Percentiles rank a stretch among this genome's conserved stretches.
These are phyloP conservation scores for Epicoccum sorghinum DNA, from an alignment of 2,329 filamentous ascomycete genomes.

Conservation along the genomic window DNA sequence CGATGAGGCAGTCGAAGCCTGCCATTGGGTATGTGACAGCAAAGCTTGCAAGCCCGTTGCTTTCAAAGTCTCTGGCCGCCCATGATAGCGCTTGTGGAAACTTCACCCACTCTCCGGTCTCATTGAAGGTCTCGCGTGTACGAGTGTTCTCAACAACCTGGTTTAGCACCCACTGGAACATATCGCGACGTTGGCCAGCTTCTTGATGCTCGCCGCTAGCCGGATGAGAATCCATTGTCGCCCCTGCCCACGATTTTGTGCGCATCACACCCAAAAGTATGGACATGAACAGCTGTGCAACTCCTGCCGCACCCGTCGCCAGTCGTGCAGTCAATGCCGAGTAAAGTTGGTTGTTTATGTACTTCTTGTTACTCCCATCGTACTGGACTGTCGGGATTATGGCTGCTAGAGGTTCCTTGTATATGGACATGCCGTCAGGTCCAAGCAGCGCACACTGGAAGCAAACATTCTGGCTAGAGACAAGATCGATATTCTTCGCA, in stretches of 20 bases:
- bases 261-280: slow-evolving; percentile 34
- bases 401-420: slow-evolving; percentile 36
- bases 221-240: slow-evolving; percentile 12
- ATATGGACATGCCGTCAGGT: slow-evolving; percentile 34
- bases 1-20: slow-evolving; percentile 35
- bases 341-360: slow-evolving; percentile 44
- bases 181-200: slow-evolving; percentile 22
- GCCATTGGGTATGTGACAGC: slow-evolving; percentile 37
- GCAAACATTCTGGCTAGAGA: slow-evolving; percentile 44
- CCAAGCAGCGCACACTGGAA: slow-evolving; percentile 42
- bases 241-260: slow-evolving; percentile 39
- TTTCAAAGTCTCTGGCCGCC: slow-evolving; percentile 34
- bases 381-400: slow-evolving; percentile 39
- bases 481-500: slow-evolving; percentile 28
- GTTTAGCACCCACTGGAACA: slow-evolving; percentile 38
- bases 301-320: slow-evolving; percentile 36
- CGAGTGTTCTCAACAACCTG: slow-evolving; percentile 35
- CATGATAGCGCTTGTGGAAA: slow-evolving; percentile 37
- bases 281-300: slow-evolving; percentile 42
- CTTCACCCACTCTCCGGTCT: slow-evolving; percentile 37
- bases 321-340: slow-evolving; percentile 39
- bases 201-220: slow-evolving; percentile 21
- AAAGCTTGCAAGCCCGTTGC: slow-evolving; percentile 37
- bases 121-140: slow-evolving; percentile 41
- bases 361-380: slow-evolving; percentile 38